Conservation (phyloP, 768 basidiomycete species). For the Lyophyllum atratum region DNA sequence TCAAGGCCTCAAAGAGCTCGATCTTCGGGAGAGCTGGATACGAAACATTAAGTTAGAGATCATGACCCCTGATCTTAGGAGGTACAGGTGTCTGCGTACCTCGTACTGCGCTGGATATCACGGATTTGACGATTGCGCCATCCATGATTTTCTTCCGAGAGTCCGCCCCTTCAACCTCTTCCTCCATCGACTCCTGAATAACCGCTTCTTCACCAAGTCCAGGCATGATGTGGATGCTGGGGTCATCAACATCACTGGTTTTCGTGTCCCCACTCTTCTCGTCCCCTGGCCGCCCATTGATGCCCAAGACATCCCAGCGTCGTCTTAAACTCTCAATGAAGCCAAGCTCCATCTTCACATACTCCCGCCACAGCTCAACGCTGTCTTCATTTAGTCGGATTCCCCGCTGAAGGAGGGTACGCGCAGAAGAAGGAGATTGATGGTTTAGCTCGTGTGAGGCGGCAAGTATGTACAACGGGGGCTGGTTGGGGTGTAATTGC, state of each 20-base stretch:
- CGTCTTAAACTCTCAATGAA: constrained; percentile 80
- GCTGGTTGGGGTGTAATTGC: constrained; percentile 80
- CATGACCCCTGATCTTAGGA: background rate
- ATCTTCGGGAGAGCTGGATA: constrained; percentile 40
- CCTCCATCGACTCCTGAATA: constrained; percentile 21
- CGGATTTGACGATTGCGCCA: constrained; percentile 78
- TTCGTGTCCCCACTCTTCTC: constrained; percentile 23
- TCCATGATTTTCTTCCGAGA: constrained; percentile 71
- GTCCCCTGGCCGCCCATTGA: constrained; percentile 38
- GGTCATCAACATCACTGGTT: constrained; percentile 12
- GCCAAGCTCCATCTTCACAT: constrained; percentile 86
- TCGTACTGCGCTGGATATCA: constrained; percentile 74
- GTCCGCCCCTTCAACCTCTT: constrained; percentile 49
- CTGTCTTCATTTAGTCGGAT: constrained; percentile 76
- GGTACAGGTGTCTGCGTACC: constrained; percentile 40
- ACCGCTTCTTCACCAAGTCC: constrained; percentile 22
- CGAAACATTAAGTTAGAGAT: background rate
- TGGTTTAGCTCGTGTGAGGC: constrained; percentile 82
- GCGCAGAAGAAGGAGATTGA: constrained; percentile 74
- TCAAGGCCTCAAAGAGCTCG: constrained; percentile 42
- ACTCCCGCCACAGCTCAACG: constrained; percentile 84
- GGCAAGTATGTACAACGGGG: constrained; percentile 80
- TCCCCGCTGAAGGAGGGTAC: constrained; percentile 83
- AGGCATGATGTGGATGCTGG: constrained; percentile 24
- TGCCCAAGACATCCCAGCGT: constrained; percentile 81